Evolutionary conservation across 805 yeast species (phyloP), one percentile per base, ranked within the genome.

Genomic region (Nakazawaea molendinolei): DNA sequence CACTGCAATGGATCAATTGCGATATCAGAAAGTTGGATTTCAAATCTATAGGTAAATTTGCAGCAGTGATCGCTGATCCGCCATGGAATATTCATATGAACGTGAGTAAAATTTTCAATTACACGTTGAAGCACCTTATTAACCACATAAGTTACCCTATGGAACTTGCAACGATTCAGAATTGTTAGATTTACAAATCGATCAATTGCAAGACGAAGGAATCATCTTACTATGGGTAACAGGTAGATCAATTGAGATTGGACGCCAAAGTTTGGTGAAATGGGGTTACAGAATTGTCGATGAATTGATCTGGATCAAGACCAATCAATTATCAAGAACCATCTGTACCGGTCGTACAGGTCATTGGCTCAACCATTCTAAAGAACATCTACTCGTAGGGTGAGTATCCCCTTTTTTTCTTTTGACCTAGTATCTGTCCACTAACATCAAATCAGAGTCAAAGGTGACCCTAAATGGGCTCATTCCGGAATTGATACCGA

Each of bases 41-140:
- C 48, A 60, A 54, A 16, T 60, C 74, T 5, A 57, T 89, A 39
- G 96, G 97, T 2, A 77, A 81, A 58, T 84, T 84, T 60, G 87
- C 80, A 26, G 86, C 79, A 3, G 76, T 89, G 9, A 74, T 90
- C 37, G 90, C 95, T 0, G 97, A 89, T 55, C 96, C 96, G 3
- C 92, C 96, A 6, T 89, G 97, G 97, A 89, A 86, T 45, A 89
- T 89, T 44, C 96, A 89, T 59, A 87, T 85, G 89, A 81, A 83
- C 38, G 51, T 61, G 24, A 34, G 49, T 47, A 15, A 3, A 13
- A 27, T 23, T 18, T 18, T 8, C 6, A 10, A 6, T 16, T 18
- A 12, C 12, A n/a, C n/a, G n/a, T n/a, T n/a, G n/a, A n/a, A n/a
- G n/a, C n/a, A n/a, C n/a, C n/a, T n/a, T n/a, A n/a, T n/a, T 28